These are phyloP conservation scores for Conticribra guillardii DNA, from an alignment of 108 stramenopile species.

Conservation along the genomic window DNA sequence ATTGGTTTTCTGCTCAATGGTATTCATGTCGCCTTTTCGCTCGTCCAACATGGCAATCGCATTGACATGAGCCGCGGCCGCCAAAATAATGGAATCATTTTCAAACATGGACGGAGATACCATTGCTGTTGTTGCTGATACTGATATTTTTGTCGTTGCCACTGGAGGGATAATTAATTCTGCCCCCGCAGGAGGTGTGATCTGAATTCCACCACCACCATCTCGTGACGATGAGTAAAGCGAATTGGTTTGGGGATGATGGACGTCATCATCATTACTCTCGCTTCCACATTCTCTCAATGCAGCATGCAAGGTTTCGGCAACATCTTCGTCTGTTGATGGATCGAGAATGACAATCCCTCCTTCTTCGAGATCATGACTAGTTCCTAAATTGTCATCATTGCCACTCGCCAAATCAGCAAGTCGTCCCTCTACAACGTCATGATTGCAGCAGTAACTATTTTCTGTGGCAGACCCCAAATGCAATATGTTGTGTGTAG, in stretches of 20 bases:
- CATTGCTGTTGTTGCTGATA: background rate
- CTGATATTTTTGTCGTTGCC: no score
- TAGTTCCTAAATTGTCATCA: background rate
- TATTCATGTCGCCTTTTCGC: background rate
- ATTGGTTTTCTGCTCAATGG: background rate
- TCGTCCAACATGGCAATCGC: background rate
- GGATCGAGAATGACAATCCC: conserved; percentile 13
- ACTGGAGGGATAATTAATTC: background rate
- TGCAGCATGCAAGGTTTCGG: background rate
- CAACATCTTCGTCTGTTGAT: background rate
- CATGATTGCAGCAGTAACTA: no score
- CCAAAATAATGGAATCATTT: conserved; percentile 32
- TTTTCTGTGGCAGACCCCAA: no score
- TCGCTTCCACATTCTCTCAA: background rate
- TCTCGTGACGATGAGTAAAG: no score
- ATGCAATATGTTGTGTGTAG: no score
- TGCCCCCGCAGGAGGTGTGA: background rate
- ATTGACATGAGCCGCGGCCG: conserved; percentile 26
- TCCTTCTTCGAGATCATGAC: conserved; percentile 1
- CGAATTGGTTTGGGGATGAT: no score
- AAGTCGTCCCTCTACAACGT: no score
- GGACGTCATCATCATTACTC: background rate
- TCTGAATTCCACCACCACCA: background rate
- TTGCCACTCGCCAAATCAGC: no score
- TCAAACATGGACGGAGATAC: background rate